Conservation (phyloP, 805 yeast species). For the Zygosaccharomyces pseudorouxii region DNA sequence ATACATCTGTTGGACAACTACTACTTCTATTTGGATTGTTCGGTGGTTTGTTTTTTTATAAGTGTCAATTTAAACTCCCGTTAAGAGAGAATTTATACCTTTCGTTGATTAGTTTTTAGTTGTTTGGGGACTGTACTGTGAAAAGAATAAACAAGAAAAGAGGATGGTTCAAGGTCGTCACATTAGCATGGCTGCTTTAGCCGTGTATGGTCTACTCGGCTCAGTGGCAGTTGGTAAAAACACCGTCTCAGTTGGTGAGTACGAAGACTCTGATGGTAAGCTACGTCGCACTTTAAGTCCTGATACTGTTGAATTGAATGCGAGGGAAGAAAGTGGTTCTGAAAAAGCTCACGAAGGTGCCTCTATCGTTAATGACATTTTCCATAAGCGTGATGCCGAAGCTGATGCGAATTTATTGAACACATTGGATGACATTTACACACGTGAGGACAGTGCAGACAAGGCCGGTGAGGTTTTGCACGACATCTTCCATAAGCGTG, state of each 20-base stretch:
- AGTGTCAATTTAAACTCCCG: not conserved
- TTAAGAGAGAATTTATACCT: not conserved
- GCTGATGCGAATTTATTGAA: not conserved
- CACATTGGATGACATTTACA: not conserved
- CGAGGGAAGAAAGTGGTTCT: not conserved
- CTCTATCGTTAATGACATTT: not conserved
- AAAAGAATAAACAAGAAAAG: not conserved
- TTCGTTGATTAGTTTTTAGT: not conserved
- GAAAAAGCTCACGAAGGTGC: constrained; percentile 1
- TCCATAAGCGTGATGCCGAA: constrained; percentile 2
- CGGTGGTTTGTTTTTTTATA: not conserved
- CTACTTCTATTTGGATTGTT: not conserved
- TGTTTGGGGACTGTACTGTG: not conserved
- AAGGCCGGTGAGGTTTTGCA: not conserved
- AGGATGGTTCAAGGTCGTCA: constrained; percentile 2
- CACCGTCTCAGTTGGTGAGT: constrained; percentile 8
- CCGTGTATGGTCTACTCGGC: constrained; percentile 3
- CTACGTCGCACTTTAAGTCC: constrained; percentile 11
- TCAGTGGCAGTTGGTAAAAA: constrained; percentile 12
- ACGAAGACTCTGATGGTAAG: constrained; percentile 14
- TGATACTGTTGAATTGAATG: not conserved
- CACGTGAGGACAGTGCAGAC: not conserved
- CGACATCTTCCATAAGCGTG: constrained; percentile 2
- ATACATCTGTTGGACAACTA: not conserved
- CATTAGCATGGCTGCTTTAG: constrained; percentile 2